A percentile compares a stretch with the other conserved stretches of the same genome.
These are phyloP conservation scores for Gonapodya prolifera DNA, from an alignment of 192 early-diverging fungal genomes.

Conservation along the genomic window DNA sequence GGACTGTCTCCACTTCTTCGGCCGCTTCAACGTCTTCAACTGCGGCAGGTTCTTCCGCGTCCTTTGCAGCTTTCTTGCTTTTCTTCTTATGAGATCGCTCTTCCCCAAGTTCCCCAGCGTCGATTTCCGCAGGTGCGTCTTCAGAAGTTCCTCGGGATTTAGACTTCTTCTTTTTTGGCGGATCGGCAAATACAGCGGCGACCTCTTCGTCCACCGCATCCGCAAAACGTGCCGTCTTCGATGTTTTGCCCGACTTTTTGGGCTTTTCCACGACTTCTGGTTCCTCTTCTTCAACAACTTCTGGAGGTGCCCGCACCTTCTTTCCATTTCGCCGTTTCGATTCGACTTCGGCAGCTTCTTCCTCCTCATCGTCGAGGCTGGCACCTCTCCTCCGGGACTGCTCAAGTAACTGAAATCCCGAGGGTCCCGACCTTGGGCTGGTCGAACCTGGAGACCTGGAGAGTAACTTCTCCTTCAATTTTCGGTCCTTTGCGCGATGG, in stretches of 20 bases:
- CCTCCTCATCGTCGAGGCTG: not conserved
- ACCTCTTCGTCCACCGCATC: too few species aligned
- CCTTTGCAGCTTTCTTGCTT: not conserved
- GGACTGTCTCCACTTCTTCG: not conserved
- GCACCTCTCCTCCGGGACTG: not conserved
- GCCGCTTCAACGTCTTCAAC: not conserved
- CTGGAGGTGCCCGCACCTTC: too few species aligned
- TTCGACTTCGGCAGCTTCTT: not conserved
- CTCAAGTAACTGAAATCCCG: not conserved
- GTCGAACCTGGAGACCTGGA: not conserved
- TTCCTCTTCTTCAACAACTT: slow-evolving; percentile 2
- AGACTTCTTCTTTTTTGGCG: slow-evolving; percentile 2
- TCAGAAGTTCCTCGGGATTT: slow-evolving; percentile 1
- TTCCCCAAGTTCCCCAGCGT: not conserved
- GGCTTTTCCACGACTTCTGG: too few species aligned
- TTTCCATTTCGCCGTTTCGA: not conserved
- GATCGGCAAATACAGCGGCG: not conserved
- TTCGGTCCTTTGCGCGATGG: not conserved
- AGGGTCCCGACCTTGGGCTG: too few species aligned
- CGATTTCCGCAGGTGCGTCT: not conserved
- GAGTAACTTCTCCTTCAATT: not conserved
- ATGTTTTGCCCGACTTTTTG: too few species aligned
- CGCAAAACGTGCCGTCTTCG: too few species aligned
- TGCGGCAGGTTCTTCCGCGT: not conserved
- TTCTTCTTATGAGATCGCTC: slow-evolving; percentile 5